Base-by-base conservation (phyloP, 345 rosid species). In the Acer campestre region DNA sequence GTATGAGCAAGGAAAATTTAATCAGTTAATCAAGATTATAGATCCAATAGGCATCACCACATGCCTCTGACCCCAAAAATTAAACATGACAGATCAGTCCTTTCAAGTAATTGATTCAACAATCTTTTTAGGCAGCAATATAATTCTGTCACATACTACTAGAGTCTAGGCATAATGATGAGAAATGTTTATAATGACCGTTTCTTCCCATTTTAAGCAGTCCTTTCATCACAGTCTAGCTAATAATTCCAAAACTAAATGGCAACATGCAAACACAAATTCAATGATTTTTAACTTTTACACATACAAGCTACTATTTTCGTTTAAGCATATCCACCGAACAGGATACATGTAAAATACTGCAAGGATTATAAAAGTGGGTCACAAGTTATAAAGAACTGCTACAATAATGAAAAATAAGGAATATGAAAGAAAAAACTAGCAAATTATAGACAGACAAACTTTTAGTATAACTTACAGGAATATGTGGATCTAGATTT, bases 401-500 rank as follows among this genome's bases (percentile, higher is more conserved):
- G 49, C 59, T 4, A 44, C 70, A 53, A 14, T 61, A 7, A 59
- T 64, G 46, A 75, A 17, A 22, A 71, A 70, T 44, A 61, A 68
- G 7, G 9, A 61, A 53, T 8, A 49, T 18, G 63, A 7, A 35
- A 48, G 10, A 53, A 27, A n/a, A 23, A 73, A 44, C 35, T 23
- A n/a, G 9, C 16, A 44, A 35, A 63, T 10, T 63, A 51, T 7
- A 44, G 11, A 55, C 6, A 53, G 22, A 18, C 40, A 13, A 59
- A 53, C 2, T 44, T 74, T 20, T 23, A 67, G 40, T 31, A 74
- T 40, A 35, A 80, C 94, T 77, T 84, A 93, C 98, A 29, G 96
- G 93, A 71, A 88, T 65, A 8, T 51, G 82, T 38, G 90, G 89
- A 84, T 91, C 89, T 48, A 93, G 81, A 51, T 83, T 85, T 58